Evolutionary conservation across 1,284 basidiomycete genomes (phyloP).

Genomic region (Heterobasidion occidentale): DNA sequence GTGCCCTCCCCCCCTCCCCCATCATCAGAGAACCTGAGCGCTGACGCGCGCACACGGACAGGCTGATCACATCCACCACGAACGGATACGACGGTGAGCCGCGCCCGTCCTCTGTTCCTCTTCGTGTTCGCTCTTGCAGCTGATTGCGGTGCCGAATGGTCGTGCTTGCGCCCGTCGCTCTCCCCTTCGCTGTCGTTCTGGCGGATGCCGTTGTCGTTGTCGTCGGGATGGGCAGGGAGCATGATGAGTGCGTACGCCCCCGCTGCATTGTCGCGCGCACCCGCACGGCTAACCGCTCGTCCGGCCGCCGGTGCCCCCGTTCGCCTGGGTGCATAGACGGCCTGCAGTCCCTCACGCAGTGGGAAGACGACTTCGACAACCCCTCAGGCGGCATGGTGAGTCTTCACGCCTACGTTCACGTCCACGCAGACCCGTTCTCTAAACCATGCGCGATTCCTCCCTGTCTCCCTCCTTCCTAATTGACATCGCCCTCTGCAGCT

Average conservation of each 20-base stretch:
- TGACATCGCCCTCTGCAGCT: conserved; percentile 23
- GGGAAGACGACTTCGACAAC: conserved; percentile 47
- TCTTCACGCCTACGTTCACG: not conserved
- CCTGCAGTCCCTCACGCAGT: conserved; percentile 55
- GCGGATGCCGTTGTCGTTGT: too few relatives aligned
- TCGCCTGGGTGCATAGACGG: conserved; percentile 28
- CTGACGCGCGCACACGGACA: conserved; percentile 14
- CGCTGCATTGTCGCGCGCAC: not conserved
- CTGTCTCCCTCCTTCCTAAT: not conserved
- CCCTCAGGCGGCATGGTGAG: conserved; percentile 40
- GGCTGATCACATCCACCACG: conserved; percentile 65
- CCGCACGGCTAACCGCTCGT: not conserved
- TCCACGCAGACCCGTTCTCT: too few relatives aligned
- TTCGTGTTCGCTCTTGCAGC: too few relatives aligned
- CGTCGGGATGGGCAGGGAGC: conserved; percentile 24
- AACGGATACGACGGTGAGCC: conserved; percentile 55
- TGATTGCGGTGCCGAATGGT: too few relatives aligned
- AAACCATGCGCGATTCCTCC: not conserved
- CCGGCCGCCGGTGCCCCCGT: too few relatives aligned
- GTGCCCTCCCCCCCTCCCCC: too few relatives aligned
- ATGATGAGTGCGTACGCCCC: conserved; percentile 48
- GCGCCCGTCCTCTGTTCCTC: too few relatives aligned
- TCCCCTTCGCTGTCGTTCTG: too few relatives aligned
- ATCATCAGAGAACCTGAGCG: not conserved
- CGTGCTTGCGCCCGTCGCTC: too few relatives aligned